These are phyloP conservation scores for Miscanthus sacchariflorus DNA, from an alignment of 202 grass and related monocot genomes.

Conservation along the genomic window DNA sequence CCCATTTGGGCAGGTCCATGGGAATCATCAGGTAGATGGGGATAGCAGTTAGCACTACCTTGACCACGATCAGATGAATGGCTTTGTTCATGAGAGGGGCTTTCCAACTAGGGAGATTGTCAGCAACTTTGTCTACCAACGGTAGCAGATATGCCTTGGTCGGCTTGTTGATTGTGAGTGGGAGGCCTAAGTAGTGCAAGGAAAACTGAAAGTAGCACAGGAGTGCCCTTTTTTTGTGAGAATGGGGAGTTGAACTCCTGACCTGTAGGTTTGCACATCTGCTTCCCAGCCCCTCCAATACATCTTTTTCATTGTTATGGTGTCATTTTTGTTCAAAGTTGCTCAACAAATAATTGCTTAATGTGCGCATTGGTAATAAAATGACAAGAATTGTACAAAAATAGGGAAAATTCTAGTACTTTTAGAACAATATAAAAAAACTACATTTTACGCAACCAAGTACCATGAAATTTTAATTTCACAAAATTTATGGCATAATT, in stretches of 20 bases:
- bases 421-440: not conserved
- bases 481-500: not conserved
- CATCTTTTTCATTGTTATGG: not conserved
- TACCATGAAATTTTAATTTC: conserved; percentile 27
- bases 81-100: not conserved
- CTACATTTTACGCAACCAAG: not conserved
- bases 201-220: not conserved
- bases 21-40: not conserved
- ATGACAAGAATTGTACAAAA: not conserved
- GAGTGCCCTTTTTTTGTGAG: not conserved
- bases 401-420: not conserved
- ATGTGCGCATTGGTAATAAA: not conserved
- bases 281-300: not conserved
- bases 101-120: not conserved
- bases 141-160: not conserved
- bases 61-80: not conserved
- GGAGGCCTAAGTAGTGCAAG: not conserved
- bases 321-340: not conserved
- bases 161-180: not conserved
- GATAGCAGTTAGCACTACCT: too few species aligned
- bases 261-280: not conserved
- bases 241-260: not conserved
- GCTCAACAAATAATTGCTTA: not conserved
- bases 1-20: not conserved
- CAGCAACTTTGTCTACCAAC: not conserved